Evolutionary conservation across 179 eudicot genomes (phyloP), one percentile per base, ranked within the genome.

Genomic region (Pouteria campechiana): DNA sequence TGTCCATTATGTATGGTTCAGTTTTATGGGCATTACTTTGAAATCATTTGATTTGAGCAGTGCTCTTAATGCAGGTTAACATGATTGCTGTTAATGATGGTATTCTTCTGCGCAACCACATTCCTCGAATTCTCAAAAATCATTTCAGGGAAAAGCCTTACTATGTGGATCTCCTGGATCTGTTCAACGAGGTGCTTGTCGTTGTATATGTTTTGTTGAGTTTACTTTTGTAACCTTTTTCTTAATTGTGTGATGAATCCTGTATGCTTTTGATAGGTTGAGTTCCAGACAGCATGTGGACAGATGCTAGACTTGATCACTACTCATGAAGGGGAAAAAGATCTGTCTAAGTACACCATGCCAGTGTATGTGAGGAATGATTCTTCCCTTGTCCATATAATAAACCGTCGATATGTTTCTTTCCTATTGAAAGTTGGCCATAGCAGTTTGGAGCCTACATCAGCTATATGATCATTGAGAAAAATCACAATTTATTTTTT

Each of bases 271-370:
- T 27, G 3, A 29, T 65, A 86, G 96, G 90, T 79, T 5, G 96
- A 87, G 43, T 83, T 72, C 50, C 96, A 87, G 60, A 87, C 96
- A 42, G 64, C 83, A 6, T 61, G 52, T 50, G 94, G 96, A 46
- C 94, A 87, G 45, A 83, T 87, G 96, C 77, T 87, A 57, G 94
- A 87, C 71, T 61, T 83, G 63, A 83, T 80, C 52, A 79, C 94
- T 44, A 87, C 94, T 31, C 48, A 69, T 45, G 84, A 63, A 50
- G 94, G 92, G 60, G 82, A 83, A 57, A 79, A 83, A 60, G 94
- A 87, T 58, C 70, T 87, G 24, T 72, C 77, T 5, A 83, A 87
- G 55, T 87, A 79, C 57, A 76, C 90, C 15, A 45, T 83, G 67
- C 40, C 70, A 38, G 53, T 75, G 96, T 77, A 52, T 69, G 87